Percentiles rank a stretch among this genome's conserved stretches.
phyloP scores from a whole-genome alignment of 2,329 filamentous ascomycete species.

The Colletotrichum destructivum region DNA sequence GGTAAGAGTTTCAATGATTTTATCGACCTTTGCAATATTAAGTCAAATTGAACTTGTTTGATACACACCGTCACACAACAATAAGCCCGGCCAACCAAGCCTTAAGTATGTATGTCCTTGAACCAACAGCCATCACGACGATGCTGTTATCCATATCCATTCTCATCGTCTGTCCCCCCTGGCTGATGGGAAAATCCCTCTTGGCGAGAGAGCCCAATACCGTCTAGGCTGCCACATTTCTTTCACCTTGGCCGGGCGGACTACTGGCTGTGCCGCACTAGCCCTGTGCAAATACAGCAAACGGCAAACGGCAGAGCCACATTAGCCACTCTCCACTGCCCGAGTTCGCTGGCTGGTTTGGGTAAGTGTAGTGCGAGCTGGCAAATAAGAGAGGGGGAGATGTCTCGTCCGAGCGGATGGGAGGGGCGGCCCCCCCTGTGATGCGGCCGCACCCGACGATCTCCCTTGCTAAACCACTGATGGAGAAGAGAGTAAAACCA shows the following conservation, averaged over 20 bases:
- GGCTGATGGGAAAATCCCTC: no score
- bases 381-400: no score
- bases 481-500: neutral
- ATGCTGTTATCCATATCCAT: no score
- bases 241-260: conserved; percentile 25
- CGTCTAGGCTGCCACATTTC: neutral
- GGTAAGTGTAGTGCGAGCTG: neutral
- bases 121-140: neutral
- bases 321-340: neutral
- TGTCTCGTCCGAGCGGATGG: neutral
- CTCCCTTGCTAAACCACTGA: neutral
- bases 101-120: neutral
- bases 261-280: conserved; percentile 23
- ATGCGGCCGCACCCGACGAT: neutral
- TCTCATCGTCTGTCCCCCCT: no score
- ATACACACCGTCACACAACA: neutral
- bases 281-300: neutral
- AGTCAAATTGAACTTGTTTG: no score
- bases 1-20: neutral
- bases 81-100: neutral
- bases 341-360: no score
- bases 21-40: no score
- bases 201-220: no score
- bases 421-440: neutral
- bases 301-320: neutral